A percentile compares a stretch with the other conserved stretches of the same genome.
These are phyloP conservation scores for Ambrosiella cleistominuta DNA, from an alignment of 2,329 filamentous ascomycete species.

Conservation along the genomic window DNA sequence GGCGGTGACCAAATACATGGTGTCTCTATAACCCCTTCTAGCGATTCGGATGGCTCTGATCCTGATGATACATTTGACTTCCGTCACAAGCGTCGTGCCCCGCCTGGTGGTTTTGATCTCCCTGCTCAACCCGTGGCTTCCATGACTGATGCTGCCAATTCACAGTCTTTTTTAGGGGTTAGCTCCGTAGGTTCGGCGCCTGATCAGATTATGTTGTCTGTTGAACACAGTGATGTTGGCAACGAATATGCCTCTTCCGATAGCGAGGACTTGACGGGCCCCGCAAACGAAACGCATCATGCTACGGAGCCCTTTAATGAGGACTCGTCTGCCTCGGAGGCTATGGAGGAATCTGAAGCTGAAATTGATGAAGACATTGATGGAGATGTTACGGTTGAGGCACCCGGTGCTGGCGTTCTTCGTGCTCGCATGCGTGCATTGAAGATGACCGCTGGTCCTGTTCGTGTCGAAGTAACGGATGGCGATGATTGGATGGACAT, in stretches of 20 bases:
- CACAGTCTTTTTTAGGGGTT: conserved; percentile 79
- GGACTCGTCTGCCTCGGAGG: conserved; percentile 10
- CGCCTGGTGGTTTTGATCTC: conserved; percentile 66
- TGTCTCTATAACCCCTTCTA: conserved; percentile 8
- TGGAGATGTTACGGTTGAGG: conserved; percentile 25
- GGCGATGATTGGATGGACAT: conserved; percentile 88
- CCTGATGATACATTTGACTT: conserved; percentile 42
- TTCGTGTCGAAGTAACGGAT: conserved; percentile 42
- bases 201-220: conserved; percentile 39
- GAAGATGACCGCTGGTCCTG: conserved; percentile 40
- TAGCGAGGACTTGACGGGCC: conserved; percentile 59
- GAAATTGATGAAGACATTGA: conserved; percentile 20
- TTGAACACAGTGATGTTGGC: conserved; percentile 47
- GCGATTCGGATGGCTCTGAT: conserved; percentile 15
- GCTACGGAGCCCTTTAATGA: conserved; percentile 50
- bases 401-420: conserved; percentile 40
- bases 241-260: conserved; percentile 61
- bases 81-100: conserved; percentile 28
- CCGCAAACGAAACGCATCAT: conserved; percentile 54
- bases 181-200: conserved; percentile 70
- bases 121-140: conserved; percentile 38
- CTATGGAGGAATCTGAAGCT: conserved; percentile 13
- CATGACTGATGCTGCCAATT: conserved; percentile 14
- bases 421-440: conserved; percentile 46
- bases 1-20: background rate